phyloP scores from a whole-genome alignment of 139 green algal genomes.

The Coelastrella sp. region DNA sequence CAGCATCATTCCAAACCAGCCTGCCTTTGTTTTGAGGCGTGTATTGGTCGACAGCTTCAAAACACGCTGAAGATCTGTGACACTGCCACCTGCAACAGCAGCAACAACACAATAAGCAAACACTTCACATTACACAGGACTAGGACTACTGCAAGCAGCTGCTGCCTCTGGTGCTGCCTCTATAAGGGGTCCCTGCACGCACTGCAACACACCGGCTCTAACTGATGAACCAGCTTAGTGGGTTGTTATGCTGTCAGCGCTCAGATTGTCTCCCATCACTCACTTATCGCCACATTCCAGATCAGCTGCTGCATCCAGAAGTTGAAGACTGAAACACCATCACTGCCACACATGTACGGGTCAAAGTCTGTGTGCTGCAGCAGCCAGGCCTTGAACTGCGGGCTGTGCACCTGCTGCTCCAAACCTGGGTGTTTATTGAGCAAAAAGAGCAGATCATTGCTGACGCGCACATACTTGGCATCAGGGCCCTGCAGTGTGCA shows the following conservation, averaged over 20 bases:
- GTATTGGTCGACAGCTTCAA: background rate
- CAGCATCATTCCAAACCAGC: background rate
- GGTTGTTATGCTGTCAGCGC: background rate
- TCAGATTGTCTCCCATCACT: background rate
- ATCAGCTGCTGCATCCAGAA: slow-evolving; percentile 7
- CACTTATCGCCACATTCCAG: slow-evolving; percentile 7
- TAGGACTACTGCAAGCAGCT: background rate
- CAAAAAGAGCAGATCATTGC: background rate
- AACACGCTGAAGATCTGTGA: background rate
- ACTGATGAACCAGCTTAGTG: no score
- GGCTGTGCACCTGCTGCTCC: background rate
- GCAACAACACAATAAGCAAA: background rate
- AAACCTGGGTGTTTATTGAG: background rate
- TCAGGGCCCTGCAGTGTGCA: background rate
- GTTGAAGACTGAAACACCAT: background rate
- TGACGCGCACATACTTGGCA: background rate
- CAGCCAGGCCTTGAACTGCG: background rate
- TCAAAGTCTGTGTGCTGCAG: background rate
- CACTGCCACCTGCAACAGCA: slow-evolving; percentile 10
- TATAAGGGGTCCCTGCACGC: no score
- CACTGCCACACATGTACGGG: background rate
- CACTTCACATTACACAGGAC: background rate
- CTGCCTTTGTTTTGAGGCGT: background rate
- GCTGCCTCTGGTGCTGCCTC: background rate
- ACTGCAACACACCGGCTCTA: no score